Percentiles rank a stretch among this genome's conserved stretches.
Conservation (phyloP, 2,329 filamentous ascomycete genomes). For the Colletotrichum theobromicola region DNA sequence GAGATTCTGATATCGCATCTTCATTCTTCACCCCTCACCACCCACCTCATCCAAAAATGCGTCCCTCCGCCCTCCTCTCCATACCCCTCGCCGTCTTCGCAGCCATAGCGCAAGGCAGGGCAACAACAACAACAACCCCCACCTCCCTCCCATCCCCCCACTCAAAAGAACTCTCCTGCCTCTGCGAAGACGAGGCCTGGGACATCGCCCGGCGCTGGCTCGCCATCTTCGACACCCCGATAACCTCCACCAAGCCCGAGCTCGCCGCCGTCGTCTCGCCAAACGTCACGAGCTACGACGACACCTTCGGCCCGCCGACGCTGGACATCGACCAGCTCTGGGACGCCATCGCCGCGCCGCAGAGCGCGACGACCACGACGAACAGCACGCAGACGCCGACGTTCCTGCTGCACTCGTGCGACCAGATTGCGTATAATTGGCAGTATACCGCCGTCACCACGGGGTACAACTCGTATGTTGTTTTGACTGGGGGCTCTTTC, state of each 20-base stretch:
- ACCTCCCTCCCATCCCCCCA: neutral
- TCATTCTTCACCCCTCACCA: neutral
- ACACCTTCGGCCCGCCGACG: neutral
- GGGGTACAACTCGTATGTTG: conserved; percentile 1
- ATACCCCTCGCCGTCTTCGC: neutral
- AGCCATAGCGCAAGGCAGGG: neutral
- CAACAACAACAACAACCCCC: neutral
- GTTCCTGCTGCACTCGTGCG: conserved; percentile 4
- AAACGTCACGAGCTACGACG: conserved; percentile 6
- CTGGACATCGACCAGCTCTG: neutral
- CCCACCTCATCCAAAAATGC: neutral
- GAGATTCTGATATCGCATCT: fast-evolving
- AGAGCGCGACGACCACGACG: neutral
- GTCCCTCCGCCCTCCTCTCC: neutral
- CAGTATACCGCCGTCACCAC: neutral
- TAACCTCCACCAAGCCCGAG: neutral
- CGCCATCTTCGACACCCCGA: neutral
- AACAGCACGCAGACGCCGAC: neutral
- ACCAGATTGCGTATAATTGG: conserved; percentile 14
- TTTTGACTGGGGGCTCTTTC: conserved; percentile 25
- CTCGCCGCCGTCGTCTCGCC: neutral
- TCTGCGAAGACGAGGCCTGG: conserved; percentile 8
- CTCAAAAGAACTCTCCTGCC: neutral
- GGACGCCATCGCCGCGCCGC: neutral
- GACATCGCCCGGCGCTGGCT: conserved; percentile 10